These are phyloP conservation scores for Globisporangium camurandrum DNA, from an alignment of 352 stramenopile genomes.

Conservation along the genomic window DNA sequence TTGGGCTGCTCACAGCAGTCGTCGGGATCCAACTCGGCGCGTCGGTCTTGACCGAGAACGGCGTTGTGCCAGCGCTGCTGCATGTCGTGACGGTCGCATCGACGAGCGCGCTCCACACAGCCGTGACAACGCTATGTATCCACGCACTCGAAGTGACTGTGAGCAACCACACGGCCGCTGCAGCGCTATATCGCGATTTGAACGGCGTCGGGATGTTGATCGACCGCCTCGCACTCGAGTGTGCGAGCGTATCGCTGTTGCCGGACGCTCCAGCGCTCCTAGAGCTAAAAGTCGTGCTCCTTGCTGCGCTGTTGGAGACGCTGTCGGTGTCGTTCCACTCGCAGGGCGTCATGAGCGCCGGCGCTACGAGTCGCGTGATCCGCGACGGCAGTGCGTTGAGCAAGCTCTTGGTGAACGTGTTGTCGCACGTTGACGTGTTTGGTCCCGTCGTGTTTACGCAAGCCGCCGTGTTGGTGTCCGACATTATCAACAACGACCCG, in stretches of 20 bases:
- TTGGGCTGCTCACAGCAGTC: slow-evolving; percentile 62
- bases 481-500: slow-evolving; percentile 97
- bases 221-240: slow-evolving; percentile 62
- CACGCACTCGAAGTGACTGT: slow-evolving; percentile 79
- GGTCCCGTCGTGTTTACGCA: slow-evolving; percentile 91
- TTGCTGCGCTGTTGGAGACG: slow-evolving; percentile 64
- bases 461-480: slow-evolving; percentile 87
- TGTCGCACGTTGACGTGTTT: slow-evolving; percentile 88
- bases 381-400: slow-evolving; percentile 82
- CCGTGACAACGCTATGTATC: slow-evolving; percentile 71
- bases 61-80: slow-evolving; percentile 70
- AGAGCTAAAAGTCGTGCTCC: slow-evolving; percentile 57
- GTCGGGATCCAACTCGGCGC: slow-evolving; percentile 72
- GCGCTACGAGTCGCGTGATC: slow-evolving; percentile 80
- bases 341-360: slow-evolving; percentile 83
- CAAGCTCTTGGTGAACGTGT: slow-evolving; percentile 84
- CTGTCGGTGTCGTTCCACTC: slow-evolving; percentile 84
- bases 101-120: slow-evolving; percentile 48
- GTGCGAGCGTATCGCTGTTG: slow-evolving; percentile 20
- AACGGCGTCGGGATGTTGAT: slow-evolving; percentile 83
- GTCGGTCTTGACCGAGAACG: slow-evolving; percentile 76
- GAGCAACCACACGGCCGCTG: slow-evolving; percentile 58
- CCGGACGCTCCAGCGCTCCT: slow-evolving; percentile 7
- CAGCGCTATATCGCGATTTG: slow-evolving; percentile 71
- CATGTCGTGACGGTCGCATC: slow-evolving; percentile 65